Percentiles rank a stretch among this genome's conserved stretches.
phyloP scores from a whole-genome alignment of 2,329 filamentous ascomycete genomes.

The Alternaria metachromatica region DNA sequence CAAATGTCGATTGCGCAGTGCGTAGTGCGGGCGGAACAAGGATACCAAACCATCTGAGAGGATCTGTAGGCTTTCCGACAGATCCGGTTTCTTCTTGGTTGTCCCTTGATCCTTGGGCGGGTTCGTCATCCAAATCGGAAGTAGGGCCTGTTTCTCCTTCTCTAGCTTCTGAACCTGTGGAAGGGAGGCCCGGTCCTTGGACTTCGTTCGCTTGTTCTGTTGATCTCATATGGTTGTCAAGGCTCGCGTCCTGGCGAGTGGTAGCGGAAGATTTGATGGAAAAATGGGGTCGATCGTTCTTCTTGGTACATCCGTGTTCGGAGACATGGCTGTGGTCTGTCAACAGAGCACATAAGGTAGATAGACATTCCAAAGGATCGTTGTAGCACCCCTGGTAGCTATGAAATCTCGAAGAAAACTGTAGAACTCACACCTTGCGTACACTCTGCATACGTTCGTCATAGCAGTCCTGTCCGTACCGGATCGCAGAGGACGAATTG shows the following conservation, averaged over 20 bases:
- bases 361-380: not conserved
- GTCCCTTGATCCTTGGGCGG: not conserved
- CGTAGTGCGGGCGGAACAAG: constrained; percentile 58
- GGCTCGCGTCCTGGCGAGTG: not conserved
- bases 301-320: constrained; percentile 16
- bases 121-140: not conserved
- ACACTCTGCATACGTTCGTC: constrained; percentile 75
- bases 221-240: not conserved
- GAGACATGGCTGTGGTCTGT: constrained; percentile 1
- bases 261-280: not conserved
- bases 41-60: constrained; percentile 64
- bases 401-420: not conserved
- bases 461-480: constrained; percentile 74
- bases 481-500: constrained; percentile 65
- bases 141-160: not conserved
- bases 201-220: not conserved
- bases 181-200: not conserved
- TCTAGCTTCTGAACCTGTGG: not conserved
- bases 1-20: constrained; percentile 66
- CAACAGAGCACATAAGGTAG: not conserved
- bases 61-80: constrained; percentile 52
- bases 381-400: not conserved
- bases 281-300: constrained; percentile 7
- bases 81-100: constrained; percentile 1
- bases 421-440: constrained; percentile 53